phyloP scores from a whole-genome alignment of 352 stramenopile genomes.

The Phytophthora fragariaefolia region DNA sequence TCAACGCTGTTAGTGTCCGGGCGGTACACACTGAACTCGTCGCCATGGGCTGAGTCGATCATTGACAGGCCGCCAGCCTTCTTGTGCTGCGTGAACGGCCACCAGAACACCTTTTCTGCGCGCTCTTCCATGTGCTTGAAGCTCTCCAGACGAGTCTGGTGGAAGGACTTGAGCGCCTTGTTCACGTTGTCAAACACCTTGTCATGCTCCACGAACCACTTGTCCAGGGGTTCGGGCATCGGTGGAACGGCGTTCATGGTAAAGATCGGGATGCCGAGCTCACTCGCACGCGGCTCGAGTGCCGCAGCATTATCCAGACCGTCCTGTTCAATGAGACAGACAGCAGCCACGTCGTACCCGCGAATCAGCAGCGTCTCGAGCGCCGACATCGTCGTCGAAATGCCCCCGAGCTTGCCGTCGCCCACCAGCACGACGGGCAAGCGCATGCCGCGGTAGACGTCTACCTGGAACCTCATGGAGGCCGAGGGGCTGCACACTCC shows the following conservation, averaged over 20 bases:
- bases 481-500: conserved; percentile 93
- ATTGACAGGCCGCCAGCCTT: conserved; percentile 79
- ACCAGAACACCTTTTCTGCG: conserved; percentile 90
- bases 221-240: conserved; percentile 72
- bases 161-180: conserved; percentile 57
- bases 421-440: conserved; percentile 95
- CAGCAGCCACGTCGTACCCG: conserved; percentile 90
- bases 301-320: conserved; percentile 69
- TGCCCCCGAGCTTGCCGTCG: conserved; percentile 96
- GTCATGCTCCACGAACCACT: conserved; percentile 69
- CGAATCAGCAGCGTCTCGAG: conserved; percentile 93
- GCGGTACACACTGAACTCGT: conserved; percentile 81
- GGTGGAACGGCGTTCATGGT: conserved; percentile 76
- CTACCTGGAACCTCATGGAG: conserved; percentile 91
- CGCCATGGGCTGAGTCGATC: conserved; percentile 91
- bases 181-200: conserved; percentile 61
- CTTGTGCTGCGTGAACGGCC: conserved; percentile 94
- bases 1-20: conserved; percentile 57
- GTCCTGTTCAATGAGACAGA: conserved; percentile 87
- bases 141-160: conserved; percentile 54
- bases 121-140: conserved; percentile 67
- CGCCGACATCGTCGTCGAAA: conserved; percentile 94
- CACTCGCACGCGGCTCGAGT: conserved; percentile 59
- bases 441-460: conserved; percentile 92
- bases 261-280: conserved; percentile 81